A percentile compares a stretch with the other conserved stretches of the same genome.
Evolutionary conservation across 2,329 filamentous ascomycete species (phyloP).

Genomic region (Monosporascus sp.): DNA sequence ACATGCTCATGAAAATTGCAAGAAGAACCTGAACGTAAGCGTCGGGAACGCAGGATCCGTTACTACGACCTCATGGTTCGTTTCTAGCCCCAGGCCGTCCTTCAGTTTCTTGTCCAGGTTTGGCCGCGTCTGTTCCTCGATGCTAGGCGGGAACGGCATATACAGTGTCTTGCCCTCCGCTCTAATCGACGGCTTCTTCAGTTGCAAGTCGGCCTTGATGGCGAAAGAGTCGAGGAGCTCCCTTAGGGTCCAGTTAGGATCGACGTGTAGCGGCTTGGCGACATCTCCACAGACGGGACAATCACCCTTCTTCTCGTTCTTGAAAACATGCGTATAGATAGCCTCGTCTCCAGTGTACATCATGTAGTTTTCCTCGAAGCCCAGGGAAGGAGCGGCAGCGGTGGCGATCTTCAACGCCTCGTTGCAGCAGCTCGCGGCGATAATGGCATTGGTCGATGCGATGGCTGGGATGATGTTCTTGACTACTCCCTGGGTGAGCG

Average conservation of each 20-base stretch:
- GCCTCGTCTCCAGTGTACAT: conserved; percentile 97
- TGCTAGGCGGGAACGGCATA: conserved; percentile 74
- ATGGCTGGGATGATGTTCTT: conserved; percentile 99
- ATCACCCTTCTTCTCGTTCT: conserved; percentile 88
- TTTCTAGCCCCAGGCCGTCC: conserved; percentile 61
- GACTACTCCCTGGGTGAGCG: conserved; percentile 92
- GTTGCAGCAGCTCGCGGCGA: conserved; percentile 92
- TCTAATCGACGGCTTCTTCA: conserved; percentile 88
- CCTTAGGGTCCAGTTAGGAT: conserved; percentile 66
- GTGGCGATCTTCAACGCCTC: conserved; percentile 95
- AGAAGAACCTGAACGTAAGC: conserved; percentile 56
- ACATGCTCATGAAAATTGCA: conserved; percentile 35
- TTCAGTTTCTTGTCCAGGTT: conserved; percentile 75
- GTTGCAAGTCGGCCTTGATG: conserved; percentile 78
- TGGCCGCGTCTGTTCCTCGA: conserved; percentile 78
- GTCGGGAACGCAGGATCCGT: conserved; percentile 85
- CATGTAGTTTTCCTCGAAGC: conserved; percentile 87
- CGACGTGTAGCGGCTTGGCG: conserved; percentile 68
- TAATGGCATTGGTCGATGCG: conserved; percentile 93
- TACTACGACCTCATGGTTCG: conserved; percentile 86
- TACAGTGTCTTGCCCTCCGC: conserved; percentile 79
- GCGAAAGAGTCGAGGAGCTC: conserved; percentile 83
- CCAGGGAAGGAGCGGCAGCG: conserved; percentile 72
- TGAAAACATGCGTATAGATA: conserved; percentile 96
- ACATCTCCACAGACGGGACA: conserved; percentile 90